A percentile compares a stretch with the other conserved stretches of the same genome.
Evolutionary conservation across 2,329 filamentous ascomycete genomes (phyloP).

Genomic region (Trichoderma lentiforme): DNA sequence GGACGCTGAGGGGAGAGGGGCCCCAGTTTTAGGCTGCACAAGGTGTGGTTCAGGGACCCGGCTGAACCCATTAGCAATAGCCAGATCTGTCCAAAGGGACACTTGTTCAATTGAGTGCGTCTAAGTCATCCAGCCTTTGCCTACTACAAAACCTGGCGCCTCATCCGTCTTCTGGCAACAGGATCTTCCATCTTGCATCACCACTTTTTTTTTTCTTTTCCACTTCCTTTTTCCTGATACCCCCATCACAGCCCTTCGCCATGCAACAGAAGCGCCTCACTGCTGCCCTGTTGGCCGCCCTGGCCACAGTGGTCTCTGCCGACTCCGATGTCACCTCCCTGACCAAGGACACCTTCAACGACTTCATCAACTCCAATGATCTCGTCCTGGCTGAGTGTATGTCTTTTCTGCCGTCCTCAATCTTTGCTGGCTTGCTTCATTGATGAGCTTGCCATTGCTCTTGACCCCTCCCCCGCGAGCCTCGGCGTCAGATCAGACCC

Average conservation of each 20-base stretch:
- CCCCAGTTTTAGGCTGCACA: slow-evolving; percentile 11
- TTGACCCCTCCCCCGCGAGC: neutral
- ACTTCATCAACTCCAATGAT: slow-evolving; percentile 80
- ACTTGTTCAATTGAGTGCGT: slow-evolving; percentile 42
- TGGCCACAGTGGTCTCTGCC: slow-evolving; percentile 57
- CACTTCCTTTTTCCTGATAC: neutral
- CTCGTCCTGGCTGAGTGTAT: slow-evolving; percentile 92
- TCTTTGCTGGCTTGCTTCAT: neutral
- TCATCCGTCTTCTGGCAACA: slow-evolving; percentile 27
- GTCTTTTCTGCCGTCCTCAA: slow-evolving; percentile 32
- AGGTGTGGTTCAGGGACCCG: slow-evolving; percentile 12
- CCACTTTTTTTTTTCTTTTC: slow-evolving; percentile 9
- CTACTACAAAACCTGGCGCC: slow-evolving; percentile 36
- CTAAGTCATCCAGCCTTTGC: slow-evolving; percentile 16
- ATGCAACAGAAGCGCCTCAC: slow-evolving; percentile 52
- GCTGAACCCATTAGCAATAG: neutral
- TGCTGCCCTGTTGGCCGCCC: slow-evolving; percentile 53
- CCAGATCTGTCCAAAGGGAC: slow-evolving; percentile 35
- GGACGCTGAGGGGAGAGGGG: slow-evolving; percentile 8
- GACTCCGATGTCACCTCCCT: slow-evolving; percentile 81
- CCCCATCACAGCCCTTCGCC: slow-evolving; percentile 26
- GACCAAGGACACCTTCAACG: slow-evolving; percentile 80
- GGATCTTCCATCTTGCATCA: slow-evolving; percentile 21
- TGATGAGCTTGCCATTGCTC: neutral
- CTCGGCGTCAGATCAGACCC: neutral